Evolutionary conservation across 257 asterid species (phyloP).

Genomic region (Forsythia suspensa): DNA sequence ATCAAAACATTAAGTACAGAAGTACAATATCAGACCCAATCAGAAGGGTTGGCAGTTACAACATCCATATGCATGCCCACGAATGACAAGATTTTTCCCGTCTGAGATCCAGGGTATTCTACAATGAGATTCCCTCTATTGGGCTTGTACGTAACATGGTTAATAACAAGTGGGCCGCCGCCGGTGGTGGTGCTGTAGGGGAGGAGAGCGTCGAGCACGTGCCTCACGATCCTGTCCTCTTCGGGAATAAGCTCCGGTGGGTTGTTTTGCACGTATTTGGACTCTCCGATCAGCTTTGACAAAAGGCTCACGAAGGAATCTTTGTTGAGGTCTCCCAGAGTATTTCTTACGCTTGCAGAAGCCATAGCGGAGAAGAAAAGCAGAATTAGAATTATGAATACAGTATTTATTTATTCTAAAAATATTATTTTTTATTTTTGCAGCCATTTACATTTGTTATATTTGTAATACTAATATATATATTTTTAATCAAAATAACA

Average conservation of each 20-base stretch:
- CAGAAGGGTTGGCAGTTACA: conserved; percentile 86
- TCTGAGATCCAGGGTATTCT: conserved; percentile 91
- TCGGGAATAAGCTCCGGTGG: conserved; percentile 96
- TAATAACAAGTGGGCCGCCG: conserved; percentile 83
- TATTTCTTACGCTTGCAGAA: conserved; percentile 37
- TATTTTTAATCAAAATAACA: too few species aligned
- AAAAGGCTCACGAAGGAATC: conserved; percentile 66
- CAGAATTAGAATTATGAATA: not conserved
- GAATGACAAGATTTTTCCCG: conserved; percentile 73
- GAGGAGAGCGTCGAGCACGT: conserved; percentile 72
- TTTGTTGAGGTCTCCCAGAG: conserved; percentile 70
- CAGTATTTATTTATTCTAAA: too few species aligned
- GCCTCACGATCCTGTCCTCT: conserved; percentile 87
- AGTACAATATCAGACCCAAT: conserved; percentile 59
- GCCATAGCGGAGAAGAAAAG: conserved; percentile 39
- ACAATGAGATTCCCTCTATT: conserved; percentile 94
- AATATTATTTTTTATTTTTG: too few species aligned
- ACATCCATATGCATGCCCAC: conserved; percentile 99
- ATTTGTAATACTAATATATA: too few species aligned
- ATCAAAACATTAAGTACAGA: not conserved
- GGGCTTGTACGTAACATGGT: conserved; percentile 81
- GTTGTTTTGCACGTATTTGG: conserved; percentile 86
- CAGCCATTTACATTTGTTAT: too few species aligned
- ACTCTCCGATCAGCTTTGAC: conserved; percentile 79
- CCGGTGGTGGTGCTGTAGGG: conserved; percentile 75